Conservation (phyloP, 768 basidiomycete genomes). For the Auricularia cornea region DNA sequence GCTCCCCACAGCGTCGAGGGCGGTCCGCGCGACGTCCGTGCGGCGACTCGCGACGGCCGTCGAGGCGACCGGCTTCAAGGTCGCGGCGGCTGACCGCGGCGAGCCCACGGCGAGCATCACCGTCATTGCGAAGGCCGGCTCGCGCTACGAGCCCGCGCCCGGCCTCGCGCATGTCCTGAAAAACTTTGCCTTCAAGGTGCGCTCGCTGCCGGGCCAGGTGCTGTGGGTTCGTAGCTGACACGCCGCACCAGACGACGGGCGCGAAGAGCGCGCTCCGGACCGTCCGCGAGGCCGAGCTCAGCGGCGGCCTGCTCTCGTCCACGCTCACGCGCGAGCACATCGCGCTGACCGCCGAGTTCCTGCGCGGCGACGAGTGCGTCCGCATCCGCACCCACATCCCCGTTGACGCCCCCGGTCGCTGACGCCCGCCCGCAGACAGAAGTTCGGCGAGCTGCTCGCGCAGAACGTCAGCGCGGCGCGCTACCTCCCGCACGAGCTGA, state of each 20-base stretch:
- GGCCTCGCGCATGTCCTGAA: slow-evolving; percentile 92
- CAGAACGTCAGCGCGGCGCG: slow-evolving; percentile 77
- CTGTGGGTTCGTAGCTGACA: not conserved
- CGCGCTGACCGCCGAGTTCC: slow-evolving; percentile 88
- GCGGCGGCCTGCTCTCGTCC: slow-evolving; percentile 84
- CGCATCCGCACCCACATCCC: too few species aligned
- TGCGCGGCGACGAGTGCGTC: slow-evolving; percentile 89
- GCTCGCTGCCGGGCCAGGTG: slow-evolving; percentile 15
- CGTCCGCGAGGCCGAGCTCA: slow-evolving; percentile 86
- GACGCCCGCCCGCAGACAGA: slow-evolving; percentile 42
- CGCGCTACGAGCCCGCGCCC: slow-evolving; percentile 77
- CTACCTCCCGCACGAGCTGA: slow-evolving; percentile 39
- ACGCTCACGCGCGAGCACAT: slow-evolving; percentile 84
- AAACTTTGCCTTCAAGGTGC: slow-evolving; percentile 98
- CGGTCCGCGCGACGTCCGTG: not conserved
- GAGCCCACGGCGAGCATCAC: slow-evolving; percentile 82
- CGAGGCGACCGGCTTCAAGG: slow-evolving; percentile 73
- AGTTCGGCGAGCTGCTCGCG: slow-evolving; percentile 85
- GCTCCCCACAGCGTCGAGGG: not conserved
- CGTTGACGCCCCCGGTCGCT: too few species aligned
- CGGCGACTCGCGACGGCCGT: slow-evolving; percentile 66
- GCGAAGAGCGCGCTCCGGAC: slow-evolving; percentile 84
- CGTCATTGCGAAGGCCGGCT: slow-evolving; percentile 87
- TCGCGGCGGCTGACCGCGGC: slow-evolving; percentile 75
- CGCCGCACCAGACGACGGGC: slow-evolving; percentile 62